Conservation (phyloP, 805 yeast species). For the Millerozyma acaciae region DNA sequence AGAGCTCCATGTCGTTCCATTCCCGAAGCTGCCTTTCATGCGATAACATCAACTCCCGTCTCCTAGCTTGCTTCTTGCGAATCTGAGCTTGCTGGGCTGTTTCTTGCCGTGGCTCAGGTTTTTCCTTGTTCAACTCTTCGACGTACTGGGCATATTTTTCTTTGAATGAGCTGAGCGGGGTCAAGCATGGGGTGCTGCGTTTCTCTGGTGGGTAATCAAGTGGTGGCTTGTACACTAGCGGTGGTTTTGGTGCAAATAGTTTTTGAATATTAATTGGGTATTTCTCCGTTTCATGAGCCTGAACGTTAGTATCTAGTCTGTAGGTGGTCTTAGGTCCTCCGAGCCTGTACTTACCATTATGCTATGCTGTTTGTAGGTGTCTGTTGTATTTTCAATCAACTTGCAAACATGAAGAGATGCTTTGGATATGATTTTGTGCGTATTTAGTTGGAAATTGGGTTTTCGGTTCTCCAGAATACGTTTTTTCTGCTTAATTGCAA, state of each 20-base stretch:
- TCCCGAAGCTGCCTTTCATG: constrained; percentile 24
- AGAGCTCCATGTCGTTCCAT: constrained; percentile 30
- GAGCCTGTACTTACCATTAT: too few species aligned
- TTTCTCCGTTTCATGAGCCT: constrained; percentile 20
- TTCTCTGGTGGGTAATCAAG: constrained; percentile 46
- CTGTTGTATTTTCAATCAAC: too few species aligned
- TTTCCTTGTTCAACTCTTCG: constrained; percentile 13
- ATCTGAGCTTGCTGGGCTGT: constrained; percentile 4
- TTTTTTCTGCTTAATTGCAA: too few species aligned
- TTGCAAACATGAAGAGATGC: too few species aligned
- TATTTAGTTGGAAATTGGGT: too few species aligned
- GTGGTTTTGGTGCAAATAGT: constrained; percentile 56
- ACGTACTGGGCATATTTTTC: constrained; percentile 23
- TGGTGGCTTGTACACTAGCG: constrained; percentile 47
- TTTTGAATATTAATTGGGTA: constrained; percentile 43
- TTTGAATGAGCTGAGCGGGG: constrained; percentile 41
- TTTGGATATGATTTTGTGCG: too few species aligned
- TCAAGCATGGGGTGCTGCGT: constrained; percentile 44
- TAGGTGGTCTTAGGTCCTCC: too few species aligned
- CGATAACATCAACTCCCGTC: constrained; percentile 10
- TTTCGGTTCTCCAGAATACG: too few species aligned
- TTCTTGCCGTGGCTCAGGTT: constrained; percentile 1
- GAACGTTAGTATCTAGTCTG: too few species aligned
- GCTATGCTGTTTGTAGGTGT: too few species aligned
- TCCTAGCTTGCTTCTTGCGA: constrained; percentile 6